Evolutionary conservation across 2,329 filamentous ascomycete species (phyloP), one percentile per base, ranked within the genome.

Genomic region (Hirsutella thompsonii): DNA sequence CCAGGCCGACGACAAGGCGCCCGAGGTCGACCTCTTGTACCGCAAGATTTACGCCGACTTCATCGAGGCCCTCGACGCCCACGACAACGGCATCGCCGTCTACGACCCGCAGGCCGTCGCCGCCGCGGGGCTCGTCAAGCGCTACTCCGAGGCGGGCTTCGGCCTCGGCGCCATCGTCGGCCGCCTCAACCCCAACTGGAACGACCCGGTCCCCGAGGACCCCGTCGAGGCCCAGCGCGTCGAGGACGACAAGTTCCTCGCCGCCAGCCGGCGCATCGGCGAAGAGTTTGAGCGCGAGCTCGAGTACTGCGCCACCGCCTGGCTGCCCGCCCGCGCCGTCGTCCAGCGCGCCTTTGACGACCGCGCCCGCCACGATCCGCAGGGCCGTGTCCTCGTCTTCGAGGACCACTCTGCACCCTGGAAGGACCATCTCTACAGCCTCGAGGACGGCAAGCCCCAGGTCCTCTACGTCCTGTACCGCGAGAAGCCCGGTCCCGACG

Each of bases 31-130:
- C 33, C 63, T 93, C 23, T 70, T 98, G 41, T 93, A 84, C 69
- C 71, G 78, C 55, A 95, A 95, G 69, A 66, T 98, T 39, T 98
- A 98, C 70, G 79, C 82, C 51, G 83, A 83, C 62, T 95, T 96
- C 61, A 73, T 98, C 58, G 92, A 98, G 69, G 88, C 92, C 2
- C 81, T 98, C 42, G 92, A 98, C 63, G 92, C 89, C 43, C 90
- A 98, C 64, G 92, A 98, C 70, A 98, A 98, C 61, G 92, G 92
- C 50, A 83, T 98, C 57, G 81, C 80, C 20, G 74, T 71, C 44
- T 93, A 93, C 64, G 86, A 94, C 57, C 70, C 83, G 21, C 70
- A 72, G 20, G 79, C 70, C 26, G 58, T 94, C 16, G 63, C 75
- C 23, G 72, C 78, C 23, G 83, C 85, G 0, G 83, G 81, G 4